Evolutionary conservation across 768 basidiomycete species (phyloP), one percentile per base, ranked within the genome.

Genomic region (Cystofilobasidium bisporidii): DNA sequence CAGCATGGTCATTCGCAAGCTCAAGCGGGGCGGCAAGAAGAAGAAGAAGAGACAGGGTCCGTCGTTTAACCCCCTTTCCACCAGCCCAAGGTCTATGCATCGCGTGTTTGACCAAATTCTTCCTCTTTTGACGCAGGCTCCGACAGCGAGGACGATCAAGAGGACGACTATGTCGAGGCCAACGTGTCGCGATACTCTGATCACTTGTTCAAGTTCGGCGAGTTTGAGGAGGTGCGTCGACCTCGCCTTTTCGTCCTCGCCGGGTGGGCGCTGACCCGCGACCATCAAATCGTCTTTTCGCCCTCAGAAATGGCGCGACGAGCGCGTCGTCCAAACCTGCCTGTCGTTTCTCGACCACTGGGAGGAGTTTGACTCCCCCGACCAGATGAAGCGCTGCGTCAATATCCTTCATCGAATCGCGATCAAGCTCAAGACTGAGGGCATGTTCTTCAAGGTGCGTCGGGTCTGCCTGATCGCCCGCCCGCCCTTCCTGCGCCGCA

Each of bases 301-400:
- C 2, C 28, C 20, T 40, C 74, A 98, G 96, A 87, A 86, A 84
- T 94, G 97, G 73, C 92, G 91, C 1, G 82, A 88, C 73, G 81
- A 90, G 60, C 87, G 91, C 60, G 86, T 97, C 62, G 86, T 88
- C 8, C 83, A 86, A 69, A 92, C 94, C 18, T 83, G 93, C 57
- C 77, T 98, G 70, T 79, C 82, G 53, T 94, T 94, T 76, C 82
- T 98, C 40, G 81, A 84, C 56, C 83, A 89, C 22, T 94, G 89
- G 80, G 85, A 83, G 74, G 88, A 92, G 62, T 91, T 93, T 76
- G 78, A 81, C 8, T 81, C 83, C 2, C 78, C 87, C 0, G 90
- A 97, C 72, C 82, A 87, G 74, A 87, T 98, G 86, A 89, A 88
- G 76, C 84, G 92, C 57, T 87, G 91, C 45, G 91, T 98, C 40